phyloP scores from a whole-genome alignment of 345 rosid genomes.

The Camelina sativa region DNA sequence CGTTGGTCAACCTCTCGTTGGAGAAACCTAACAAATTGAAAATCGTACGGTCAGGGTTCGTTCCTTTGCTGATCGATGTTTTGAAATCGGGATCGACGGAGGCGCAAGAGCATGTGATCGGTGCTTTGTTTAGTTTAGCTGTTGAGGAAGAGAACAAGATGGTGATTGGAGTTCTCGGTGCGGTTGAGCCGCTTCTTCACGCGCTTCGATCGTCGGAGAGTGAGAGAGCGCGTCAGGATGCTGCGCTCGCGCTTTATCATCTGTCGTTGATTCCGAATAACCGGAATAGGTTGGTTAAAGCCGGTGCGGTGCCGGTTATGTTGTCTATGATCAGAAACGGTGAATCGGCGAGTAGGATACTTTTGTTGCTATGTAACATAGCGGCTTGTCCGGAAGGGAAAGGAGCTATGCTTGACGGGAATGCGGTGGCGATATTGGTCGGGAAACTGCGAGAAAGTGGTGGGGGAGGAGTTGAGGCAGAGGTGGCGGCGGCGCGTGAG shows the following conservation, averaged over 20 bases:
- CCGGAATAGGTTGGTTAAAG: constrained; percentile 60
- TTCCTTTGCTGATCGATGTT: constrained; percentile 66
- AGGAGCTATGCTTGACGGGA: constrained; percentile 72
- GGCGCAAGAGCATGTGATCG: constrained; percentile 79
- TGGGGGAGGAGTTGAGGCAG: constrained; percentile 48
- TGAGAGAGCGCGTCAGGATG: constrained; percentile 66
- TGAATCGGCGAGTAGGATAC: constrained; percentile 53
- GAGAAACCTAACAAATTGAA: constrained; percentile 67
- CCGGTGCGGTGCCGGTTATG: constrained; percentile 66
- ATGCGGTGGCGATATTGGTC: constrained; percentile 64
- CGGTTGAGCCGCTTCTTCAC: constrained; percentile 72
- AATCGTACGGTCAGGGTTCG: constrained; percentile 75
- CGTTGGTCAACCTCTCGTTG: constrained; percentile 72
- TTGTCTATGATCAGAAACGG: constrained; percentile 60
- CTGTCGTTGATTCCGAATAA: constrained; percentile 67
- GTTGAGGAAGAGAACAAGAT: constrained; percentile 79
- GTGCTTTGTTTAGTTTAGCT: constrained; percentile 80
- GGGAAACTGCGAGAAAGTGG: constrained; percentile 57
- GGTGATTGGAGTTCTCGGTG: constrained; percentile 87
- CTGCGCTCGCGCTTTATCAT: constrained; percentile 81
- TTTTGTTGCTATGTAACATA: constrained; percentile 66
- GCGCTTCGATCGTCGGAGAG: constrained; percentile 62
- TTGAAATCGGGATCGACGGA: constrained; percentile 70
- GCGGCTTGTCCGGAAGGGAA: constrained; percentile 72
- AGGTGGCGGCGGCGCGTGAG: constrained; percentile 54